Conservation (phyloP, 2,329 filamentous ascomycete species). For the Fusarium hostae region DNA sequence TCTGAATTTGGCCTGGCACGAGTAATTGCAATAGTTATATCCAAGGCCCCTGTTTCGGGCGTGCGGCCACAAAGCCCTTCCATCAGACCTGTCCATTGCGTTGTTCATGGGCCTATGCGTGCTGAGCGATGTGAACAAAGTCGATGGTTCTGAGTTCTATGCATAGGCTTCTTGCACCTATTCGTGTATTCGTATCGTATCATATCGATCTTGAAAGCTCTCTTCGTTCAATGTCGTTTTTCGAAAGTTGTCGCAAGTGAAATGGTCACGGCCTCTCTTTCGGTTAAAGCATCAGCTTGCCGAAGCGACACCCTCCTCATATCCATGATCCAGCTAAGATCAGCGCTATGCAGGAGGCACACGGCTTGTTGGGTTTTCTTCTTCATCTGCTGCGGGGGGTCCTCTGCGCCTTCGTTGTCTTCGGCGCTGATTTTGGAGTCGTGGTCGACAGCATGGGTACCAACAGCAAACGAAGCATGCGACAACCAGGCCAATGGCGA, state of each 20-base stretch:
- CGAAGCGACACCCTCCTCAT: neutral
- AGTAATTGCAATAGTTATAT: neutral
- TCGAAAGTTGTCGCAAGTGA: neutral
- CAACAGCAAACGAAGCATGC: conserved; percentile 50
- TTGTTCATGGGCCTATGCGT: neutral
- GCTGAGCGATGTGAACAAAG: neutral
- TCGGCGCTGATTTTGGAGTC: conserved; percentile 27
- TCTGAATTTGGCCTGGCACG: neutral
- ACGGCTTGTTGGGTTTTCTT: conserved; percentile 22
- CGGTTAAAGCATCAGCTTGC: neutral
- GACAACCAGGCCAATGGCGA: conserved; percentile 48
- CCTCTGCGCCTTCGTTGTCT: conserved; percentile 32
- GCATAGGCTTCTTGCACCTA: neutral
- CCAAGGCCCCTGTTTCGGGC: neutral
- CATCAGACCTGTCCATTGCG: neutral
- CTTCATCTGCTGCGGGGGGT: conserved; percentile 31
- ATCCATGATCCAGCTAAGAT: neutral
- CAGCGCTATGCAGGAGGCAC: conserved; percentile 18
- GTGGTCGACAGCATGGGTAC: conserved; percentile 47
- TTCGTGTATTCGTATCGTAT: conserved; percentile 4
- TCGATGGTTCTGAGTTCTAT: neutral
- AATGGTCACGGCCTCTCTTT: neutral
- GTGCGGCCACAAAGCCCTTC: neutral
- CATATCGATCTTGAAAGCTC: neutral
- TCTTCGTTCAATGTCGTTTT: neutral